Conservation (phyloP, 2,329 filamentous ascomycete genomes). For the Fusarium sublunatum region DNA sequence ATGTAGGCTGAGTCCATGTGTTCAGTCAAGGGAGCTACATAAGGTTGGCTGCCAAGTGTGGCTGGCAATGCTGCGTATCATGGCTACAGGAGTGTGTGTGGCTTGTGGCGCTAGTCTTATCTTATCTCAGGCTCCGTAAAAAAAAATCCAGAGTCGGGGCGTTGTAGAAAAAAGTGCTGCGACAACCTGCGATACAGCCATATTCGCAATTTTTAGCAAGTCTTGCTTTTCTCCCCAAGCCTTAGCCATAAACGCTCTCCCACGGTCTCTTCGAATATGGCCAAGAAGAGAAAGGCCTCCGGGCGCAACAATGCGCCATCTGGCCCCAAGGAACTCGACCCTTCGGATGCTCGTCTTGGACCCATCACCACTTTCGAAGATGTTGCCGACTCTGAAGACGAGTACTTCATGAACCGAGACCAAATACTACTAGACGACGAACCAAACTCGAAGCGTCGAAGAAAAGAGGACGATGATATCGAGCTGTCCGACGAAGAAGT, state of each 20-base stretch:
- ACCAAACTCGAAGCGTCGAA: constrained; percentile 80
- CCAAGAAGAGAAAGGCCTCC: constrained; percentile 77
- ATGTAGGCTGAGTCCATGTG: constrained; percentile 15
- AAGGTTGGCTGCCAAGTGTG: not conserved
- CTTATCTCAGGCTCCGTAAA: constrained; percentile 23
- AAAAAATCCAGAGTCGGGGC: constrained; percentile 19
- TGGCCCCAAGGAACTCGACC: constrained; percentile 66
- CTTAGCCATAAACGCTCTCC: not conserved
- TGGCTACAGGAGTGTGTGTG: not conserved
- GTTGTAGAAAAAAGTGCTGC: constrained; percentile 32
- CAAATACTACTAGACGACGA: constrained; percentile 87
- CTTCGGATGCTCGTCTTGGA: constrained; percentile 70
- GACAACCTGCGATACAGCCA: constrained; percentile 13
- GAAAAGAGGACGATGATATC: constrained; percentile 76
- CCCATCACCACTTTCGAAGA: constrained; percentile 77
- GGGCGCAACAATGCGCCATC: constrained; percentile 58
- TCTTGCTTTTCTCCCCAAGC: not conserved
- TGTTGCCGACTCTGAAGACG: constrained; percentile 93
- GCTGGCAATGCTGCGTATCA: not conserved
- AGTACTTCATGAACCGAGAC: constrained; percentile 89
- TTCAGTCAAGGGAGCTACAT: not conserved
- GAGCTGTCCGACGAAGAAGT: constrained; percentile 73
- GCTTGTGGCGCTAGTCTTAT: constrained; percentile 19
- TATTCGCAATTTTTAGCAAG: constrained; percentile 12
- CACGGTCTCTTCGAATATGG: constrained; percentile 58